These are phyloP conservation scores for Kwoniella botswanensis DNA, from an alignment of 768 basidiomycete genomes.

Conservation along the genomic window DNA sequence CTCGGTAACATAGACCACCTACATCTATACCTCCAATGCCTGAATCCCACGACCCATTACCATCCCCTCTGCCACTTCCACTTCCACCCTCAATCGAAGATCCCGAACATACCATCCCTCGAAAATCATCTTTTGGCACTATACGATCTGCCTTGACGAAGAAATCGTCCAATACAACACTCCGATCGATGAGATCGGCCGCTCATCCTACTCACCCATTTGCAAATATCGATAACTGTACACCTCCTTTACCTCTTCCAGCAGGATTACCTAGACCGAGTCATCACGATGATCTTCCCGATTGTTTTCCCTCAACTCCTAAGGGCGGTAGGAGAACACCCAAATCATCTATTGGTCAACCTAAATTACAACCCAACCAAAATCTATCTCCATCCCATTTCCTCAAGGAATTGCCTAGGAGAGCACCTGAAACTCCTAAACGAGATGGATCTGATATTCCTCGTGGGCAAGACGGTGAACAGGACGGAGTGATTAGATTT, in stretches of 20 bases:
- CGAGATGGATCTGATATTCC: conserved; percentile 11
- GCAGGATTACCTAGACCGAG: conserved; percentile 6
- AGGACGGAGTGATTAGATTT: conserved; percentile 12
- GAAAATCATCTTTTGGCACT: conserved; percentile 44
- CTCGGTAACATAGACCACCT: not conserved
- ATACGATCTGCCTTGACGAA: conserved; percentile 41
- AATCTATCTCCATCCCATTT: conserved; percentile 34
- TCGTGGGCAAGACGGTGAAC: not conserved
- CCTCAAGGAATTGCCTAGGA: conserved; percentile 32
- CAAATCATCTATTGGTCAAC: conserved; percentile 46
- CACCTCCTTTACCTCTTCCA: conserved; percentile 28
- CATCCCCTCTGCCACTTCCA: conserved; percentile 1
- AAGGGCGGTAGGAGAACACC: conserved; percentile 21
- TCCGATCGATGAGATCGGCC: conserved; percentile 34
- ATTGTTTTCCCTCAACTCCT: conserved; percentile 34
- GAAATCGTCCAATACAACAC: conserved; percentile 43
- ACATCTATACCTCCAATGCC: conserved; percentile 7
- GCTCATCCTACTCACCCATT: conserved; percentile 7
- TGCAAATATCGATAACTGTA: conserved; percentile 15
- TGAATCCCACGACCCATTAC: not conserved
- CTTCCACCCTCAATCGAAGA: conserved; percentile 10
- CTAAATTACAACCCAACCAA: conserved; percentile 18
- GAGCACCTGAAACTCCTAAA: conserved; percentile 42
- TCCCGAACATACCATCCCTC: conserved; percentile 11
- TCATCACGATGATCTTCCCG: conserved; percentile 15